phyloP scores from a whole-genome alignment of 306 rosid genomes.

The Psophocarpus tetragonolobus region DNA sequence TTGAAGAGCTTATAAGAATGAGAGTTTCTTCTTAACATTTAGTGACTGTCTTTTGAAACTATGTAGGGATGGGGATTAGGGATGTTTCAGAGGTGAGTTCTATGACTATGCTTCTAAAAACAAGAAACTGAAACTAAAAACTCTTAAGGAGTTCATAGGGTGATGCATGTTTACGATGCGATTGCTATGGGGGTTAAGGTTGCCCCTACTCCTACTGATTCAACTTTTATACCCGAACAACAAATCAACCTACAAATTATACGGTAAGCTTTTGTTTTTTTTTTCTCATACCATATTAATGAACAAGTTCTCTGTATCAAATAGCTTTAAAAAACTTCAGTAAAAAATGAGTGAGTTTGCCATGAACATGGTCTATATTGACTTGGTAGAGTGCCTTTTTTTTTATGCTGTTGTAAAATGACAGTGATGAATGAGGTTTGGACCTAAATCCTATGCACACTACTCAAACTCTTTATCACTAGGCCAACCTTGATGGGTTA shows the following conservation, averaged over 20 bases:
- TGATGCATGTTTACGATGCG: conserved; percentile 60
- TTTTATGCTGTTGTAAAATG: background rate
- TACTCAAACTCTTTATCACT: no score
- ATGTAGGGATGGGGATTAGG: background rate
- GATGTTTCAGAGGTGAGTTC: background rate
- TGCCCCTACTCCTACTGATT: conserved; percentile 54
- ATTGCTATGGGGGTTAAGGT: conserved; percentile 53
- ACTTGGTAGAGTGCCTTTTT: background rate
- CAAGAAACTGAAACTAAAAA: background rate
- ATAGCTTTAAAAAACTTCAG: background rate
- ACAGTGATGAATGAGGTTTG: background rate
- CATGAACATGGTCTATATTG: background rate
- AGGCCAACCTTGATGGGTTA: no score
- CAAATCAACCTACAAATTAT: conserved; percentile 43
- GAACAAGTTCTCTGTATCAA: background rate
- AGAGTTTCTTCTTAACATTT: conserved; percentile 2
- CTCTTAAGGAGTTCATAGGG: conserved; percentile 40
- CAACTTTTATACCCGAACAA: conserved; percentile 51
- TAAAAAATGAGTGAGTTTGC: background rate
- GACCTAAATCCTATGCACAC: background rate
- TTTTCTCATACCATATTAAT: background rate
- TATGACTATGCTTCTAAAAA: background rate
- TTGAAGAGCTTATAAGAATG: conserved; percentile 3
- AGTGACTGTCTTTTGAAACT: background rate
- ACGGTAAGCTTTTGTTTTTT: conserved; percentile 42